Conservation (phyloP, 1,139 yeast species). For the Suhomyces taliae region DNA sequence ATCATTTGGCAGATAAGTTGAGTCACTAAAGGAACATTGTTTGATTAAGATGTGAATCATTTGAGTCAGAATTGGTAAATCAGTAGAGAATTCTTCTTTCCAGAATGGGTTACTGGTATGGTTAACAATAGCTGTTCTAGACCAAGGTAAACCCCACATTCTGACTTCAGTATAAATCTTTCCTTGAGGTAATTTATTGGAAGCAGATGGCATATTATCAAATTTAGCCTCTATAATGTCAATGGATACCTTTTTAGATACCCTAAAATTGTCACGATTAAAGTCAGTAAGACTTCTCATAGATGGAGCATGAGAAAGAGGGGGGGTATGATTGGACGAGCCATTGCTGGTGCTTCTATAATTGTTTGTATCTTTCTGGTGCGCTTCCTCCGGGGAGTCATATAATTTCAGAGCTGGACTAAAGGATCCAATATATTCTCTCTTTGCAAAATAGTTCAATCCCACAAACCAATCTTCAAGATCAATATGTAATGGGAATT, state of each 20-base stretch:
- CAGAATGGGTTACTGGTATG: conserved; percentile 60
- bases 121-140: conserved; percentile 61
- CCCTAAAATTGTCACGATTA: conserved; percentile 46
- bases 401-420: conserved; percentile 14
- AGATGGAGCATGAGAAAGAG: conserved; percentile 9
- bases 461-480: conserved; percentile 85
- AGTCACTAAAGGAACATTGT: conserved; percentile 27
- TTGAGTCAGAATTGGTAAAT: conserved; percentile 56
- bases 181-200: conserved; percentile 18
- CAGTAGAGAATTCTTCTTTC: conserved; percentile 65
- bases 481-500: conserved; percentile 70
- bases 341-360: not conserved
- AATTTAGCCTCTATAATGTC: conserved; percentile 72
- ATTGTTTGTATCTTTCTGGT: not conserved
- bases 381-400: conserved; percentile 1
- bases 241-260: conserved; percentile 52
- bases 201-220: conserved; percentile 21
- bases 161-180: conserved; percentile 61
- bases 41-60: conserved; percentile 54
- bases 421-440: conserved; percentile 52
- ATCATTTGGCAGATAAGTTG: conserved; percentile 29
- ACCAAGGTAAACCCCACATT: conserved; percentile 71
- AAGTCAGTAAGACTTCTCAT: conserved; percentile 20
- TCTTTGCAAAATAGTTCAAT: conserved; percentile 62
- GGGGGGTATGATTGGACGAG: not conserved